phyloP scores from a whole-genome alignment of 139 green algal genomes.

The Dunaliella sp. region DNA sequence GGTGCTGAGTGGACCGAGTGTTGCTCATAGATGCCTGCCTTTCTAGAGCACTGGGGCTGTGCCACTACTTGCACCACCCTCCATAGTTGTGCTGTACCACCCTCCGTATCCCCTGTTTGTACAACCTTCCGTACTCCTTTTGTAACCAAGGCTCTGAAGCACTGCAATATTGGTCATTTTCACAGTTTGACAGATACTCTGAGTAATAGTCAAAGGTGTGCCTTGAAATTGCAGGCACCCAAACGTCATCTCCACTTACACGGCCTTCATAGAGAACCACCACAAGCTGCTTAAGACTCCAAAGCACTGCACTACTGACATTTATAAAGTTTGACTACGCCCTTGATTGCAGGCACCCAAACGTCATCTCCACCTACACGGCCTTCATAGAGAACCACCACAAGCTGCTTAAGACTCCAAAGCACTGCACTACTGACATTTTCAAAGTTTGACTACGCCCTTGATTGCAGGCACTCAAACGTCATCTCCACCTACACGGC shows the following conservation, averaged over 20 bases:
- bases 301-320: neutral
- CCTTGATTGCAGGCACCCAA: neutral
- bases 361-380: neutral
- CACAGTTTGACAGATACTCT: no score
- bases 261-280: neutral
- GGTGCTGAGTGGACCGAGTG: neutral
- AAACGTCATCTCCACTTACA: neutral
- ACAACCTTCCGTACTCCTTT: neutral
- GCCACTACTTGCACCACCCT: no score
- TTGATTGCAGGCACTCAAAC: neutral
- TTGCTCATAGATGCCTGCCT: neutral
- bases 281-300: neutral
- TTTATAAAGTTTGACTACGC: neutral
- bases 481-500: neutral
- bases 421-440: no score
- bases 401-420: neutral
- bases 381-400: neutral
- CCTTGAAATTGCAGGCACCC: no score
- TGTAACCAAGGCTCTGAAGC: neutral
- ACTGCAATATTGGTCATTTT: no score
- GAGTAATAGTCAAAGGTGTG: no score
- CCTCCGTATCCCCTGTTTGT: no score
- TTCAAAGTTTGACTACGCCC: no score
- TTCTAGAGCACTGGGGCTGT: neutral
- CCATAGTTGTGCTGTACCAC: no score